Evolutionary conservation across 2,329 filamentous ascomycete species (phyloP).

Genomic region (Pseudogymnoascus sp.): DNA sequence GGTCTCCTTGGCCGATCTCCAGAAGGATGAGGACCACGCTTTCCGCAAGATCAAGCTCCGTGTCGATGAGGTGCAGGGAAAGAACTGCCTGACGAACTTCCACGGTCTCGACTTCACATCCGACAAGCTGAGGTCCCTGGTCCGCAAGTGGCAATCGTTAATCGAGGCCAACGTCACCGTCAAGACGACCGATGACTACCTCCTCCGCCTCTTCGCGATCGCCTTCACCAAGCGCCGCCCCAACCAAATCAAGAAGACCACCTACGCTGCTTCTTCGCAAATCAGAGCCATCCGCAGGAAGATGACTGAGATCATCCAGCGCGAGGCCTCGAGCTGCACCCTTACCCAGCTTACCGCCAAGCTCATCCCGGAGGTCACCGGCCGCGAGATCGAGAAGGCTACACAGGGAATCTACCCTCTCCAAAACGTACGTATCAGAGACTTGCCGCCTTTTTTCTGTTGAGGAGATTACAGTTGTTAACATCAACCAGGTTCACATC

Average conservation of each 20-base stretch:
- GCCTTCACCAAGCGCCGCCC: conserved; percentile 98
- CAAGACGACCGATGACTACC: conserved; percentile 99
- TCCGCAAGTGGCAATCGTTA: conserved; percentile 99
- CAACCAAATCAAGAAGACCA: conserved; percentile 99
- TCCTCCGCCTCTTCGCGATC: conserved; percentile 97
- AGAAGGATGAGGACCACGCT: conserved; percentile 99
- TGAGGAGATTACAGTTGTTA: conserved; percentile 26
- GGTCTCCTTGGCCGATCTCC: conserved; percentile 96
- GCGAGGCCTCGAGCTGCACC: conserved; percentile 90
- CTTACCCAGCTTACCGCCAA: conserved; percentile 95
- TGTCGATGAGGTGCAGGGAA: conserved; percentile 98
- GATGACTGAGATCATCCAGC: conserved; percentile 99
- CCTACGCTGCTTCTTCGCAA: conserved; percentile 93
- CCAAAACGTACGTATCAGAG: conserved; percentile 70
- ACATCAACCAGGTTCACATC: conserved; percentile 79
- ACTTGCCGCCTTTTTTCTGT: background rate
- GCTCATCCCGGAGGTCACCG: conserved; percentile 98
- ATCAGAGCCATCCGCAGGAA: conserved; percentile 98
- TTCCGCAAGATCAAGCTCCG: conserved; percentile 99
- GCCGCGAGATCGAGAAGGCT: conserved; percentile 98
- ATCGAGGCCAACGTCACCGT: conserved; percentile 99
- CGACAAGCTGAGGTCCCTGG: conserved; percentile 97
- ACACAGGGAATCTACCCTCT: conserved; percentile 99
- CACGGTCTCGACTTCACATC: conserved; percentile 99
- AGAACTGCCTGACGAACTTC: conserved; percentile 99